Conservation (phyloP, 2,329 filamentous ascomycete species). For the Fusarium sp. region DNA sequence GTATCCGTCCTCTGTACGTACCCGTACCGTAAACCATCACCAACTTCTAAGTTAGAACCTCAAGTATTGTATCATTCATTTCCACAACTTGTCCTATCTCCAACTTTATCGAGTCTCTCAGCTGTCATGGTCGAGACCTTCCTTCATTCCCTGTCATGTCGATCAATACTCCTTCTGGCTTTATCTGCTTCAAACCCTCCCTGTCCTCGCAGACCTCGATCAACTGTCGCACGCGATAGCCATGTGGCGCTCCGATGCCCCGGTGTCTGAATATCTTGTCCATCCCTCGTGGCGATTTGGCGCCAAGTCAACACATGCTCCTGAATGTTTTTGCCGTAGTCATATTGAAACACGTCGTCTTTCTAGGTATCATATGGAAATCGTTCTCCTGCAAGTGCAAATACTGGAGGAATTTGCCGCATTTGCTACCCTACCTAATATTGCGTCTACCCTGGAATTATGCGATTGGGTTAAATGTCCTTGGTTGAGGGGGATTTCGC, state of each 20-base stretch:
- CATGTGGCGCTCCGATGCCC: constrained; percentile 25
- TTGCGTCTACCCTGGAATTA: no score
- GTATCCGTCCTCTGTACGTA: not conserved
- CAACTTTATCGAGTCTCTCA: constrained; percentile 4
- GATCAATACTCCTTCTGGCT: constrained; percentile 29
- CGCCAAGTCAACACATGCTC: not conserved
- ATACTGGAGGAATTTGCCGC: no score
- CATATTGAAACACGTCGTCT: not conserved
- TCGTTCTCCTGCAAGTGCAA: no score
- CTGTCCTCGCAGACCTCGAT: constrained; percentile 3
- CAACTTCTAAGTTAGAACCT: constrained; percentile 1
- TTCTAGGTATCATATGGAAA: no score
- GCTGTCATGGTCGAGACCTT: constrained; percentile 27
- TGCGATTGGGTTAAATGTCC: no score
- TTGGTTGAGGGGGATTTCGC: no score
- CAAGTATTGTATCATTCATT: constrained; percentile 2
- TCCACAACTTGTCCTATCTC: constrained; percentile 3
- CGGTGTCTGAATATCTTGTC: not conserved
- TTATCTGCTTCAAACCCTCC: not conserved
- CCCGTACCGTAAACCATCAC: constrained; percentile 1
- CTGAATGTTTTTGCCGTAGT: no score
- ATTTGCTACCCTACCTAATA: no score
- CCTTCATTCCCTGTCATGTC: constrained; percentile 24
- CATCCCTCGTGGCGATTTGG: constrained; percentile 1
- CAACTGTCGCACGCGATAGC: constrained; percentile 2